A percentile compares a stretch with the other conserved stretches of the same genome.
phyloP scores from a whole-genome alignment of 768 basidiomycete genomes.

The Boletus eberwhitei region DNA sequence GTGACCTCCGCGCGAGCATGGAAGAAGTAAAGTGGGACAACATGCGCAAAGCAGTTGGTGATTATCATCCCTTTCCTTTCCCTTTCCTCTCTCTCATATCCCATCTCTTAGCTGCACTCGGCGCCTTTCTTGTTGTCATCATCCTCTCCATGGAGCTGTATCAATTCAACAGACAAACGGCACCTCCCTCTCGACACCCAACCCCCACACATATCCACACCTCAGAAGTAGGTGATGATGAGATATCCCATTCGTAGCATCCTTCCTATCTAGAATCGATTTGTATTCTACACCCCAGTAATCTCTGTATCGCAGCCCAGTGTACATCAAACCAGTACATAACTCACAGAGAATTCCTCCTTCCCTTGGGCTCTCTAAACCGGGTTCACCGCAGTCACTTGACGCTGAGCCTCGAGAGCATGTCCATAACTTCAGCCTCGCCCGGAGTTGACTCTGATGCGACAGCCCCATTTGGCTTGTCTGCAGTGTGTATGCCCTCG shows the following conservation, averaged over 20 bases:
- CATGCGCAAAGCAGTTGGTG: slow-evolving; percentile 78
- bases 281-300: slow-evolving; percentile 17
- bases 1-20: slow-evolving; percentile 75
- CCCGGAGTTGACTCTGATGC: slow-evolving; percentile 14
- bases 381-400: slow-evolving; percentile 32
- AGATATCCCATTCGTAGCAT: slow-evolving; percentile 16
- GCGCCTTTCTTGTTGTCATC: slow-evolving; percentile 65
- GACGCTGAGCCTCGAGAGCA: slow-evolving; percentile 58
- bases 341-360: background rate
- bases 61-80: slow-evolving; percentile 24
- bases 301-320: slow-evolving; percentile 1
- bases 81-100: background rate
- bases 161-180: slow-evolving; percentile 36
- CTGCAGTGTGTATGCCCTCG: slow-evolving; percentile 23
- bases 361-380: background rate
- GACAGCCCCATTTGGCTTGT: slow-evolving; percentile 20
- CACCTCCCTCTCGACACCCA: slow-evolving; percentile 10
- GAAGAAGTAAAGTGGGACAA: slow-evolving; percentile 90
- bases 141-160: slow-evolving; percentile 69
- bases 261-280: background rate
- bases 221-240: slow-evolving; percentile 5
- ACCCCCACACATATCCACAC: background rate
- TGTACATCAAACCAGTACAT: background rate
- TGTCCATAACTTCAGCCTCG: slow-evolving; percentile 39
- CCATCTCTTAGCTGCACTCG: slow-evolving; percentile 49